phyloP scores from a whole-genome alignment of 495 filamentous ascomycete species.

The Chaetomium tenue region DNA sequence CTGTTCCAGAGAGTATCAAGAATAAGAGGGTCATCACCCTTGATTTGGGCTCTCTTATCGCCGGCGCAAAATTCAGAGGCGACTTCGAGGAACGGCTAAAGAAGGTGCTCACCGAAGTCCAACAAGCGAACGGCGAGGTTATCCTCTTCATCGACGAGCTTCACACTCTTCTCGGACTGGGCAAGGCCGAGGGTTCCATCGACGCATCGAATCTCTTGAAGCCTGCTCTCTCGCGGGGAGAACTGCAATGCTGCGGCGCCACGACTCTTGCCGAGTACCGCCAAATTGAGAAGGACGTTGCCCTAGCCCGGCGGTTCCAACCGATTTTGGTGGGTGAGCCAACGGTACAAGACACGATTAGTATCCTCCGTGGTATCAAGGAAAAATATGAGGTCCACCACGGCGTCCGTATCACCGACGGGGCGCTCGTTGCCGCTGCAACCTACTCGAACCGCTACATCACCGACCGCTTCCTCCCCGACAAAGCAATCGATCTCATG shows the following conservation, averaged over 20 bases:
- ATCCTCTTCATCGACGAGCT: constrained; percentile 97
- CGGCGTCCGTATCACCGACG: constrained; percentile 89
- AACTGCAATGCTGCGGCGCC: constrained; percentile 92
- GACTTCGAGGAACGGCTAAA: constrained; percentile 97
- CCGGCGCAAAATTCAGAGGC: constrained; percentile 90
- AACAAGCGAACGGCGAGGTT: constrained; percentile 80
- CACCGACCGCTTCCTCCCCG: constrained; percentile 90
- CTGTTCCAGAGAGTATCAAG: constrained; percentile 96
- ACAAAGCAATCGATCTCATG: constrained; percentile 95
- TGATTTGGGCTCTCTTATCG: constrained; percentile 88
- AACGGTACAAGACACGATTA: constrained; percentile 86
- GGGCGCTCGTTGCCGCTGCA: constrained; percentile 86
- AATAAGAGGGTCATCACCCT: constrained; percentile 84
- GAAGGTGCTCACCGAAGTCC: constrained; percentile 83
- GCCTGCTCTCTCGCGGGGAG: constrained; percentile 86
- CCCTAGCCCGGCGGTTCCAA: constrained; percentile 88
- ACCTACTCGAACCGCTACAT: constrained; percentile 94
- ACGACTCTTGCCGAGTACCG: constrained; percentile 92
- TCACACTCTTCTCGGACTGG: constrained; percentile 85
- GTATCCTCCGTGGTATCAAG: constrained; percentile 93
- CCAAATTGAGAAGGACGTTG: constrained; percentile 92
- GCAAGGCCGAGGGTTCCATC: constrained; percentile 93
- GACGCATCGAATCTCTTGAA: constrained; percentile 96
- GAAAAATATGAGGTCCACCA: constrained; percentile 97
- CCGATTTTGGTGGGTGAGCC: constrained; percentile 89